A percentile compares a stretch with the other conserved stretches of the same genome.
Evolutionary conservation across 805 yeast genomes (phyloP).

Genomic region (Candida nanaspora): DNA sequence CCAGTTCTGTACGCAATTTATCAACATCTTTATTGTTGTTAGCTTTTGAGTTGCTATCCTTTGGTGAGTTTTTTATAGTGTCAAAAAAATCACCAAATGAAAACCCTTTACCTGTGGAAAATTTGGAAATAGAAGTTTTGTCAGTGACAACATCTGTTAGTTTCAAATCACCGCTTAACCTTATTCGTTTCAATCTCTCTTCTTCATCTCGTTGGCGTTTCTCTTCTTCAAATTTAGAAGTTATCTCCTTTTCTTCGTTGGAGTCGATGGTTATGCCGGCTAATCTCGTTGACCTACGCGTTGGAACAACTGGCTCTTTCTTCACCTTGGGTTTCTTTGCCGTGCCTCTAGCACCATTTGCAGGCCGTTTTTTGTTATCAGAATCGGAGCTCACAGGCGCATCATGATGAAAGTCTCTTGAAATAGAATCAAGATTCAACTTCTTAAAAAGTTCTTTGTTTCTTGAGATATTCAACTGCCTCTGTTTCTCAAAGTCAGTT

Average conservation of each 20-base stretch:
- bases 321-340: slow-evolving; percentile 20
- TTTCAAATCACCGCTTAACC: slow-evolving; percentile 60
- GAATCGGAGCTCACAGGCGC: slow-evolving; percentile 11
- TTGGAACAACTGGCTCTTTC: slow-evolving; percentile 37
- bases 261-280: slow-evolving; percentile 46
- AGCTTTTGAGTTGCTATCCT: slow-evolving; percentile 14
- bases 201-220: slow-evolving; percentile 24
- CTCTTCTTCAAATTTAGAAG: slow-evolving; percentile 28
- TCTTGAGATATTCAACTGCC: slow-evolving; percentile 75
- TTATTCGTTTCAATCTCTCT: slow-evolving; percentile 45
- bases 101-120: slow-evolving; percentile 39
- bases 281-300: slow-evolving; percentile 70
- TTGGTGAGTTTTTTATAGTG: slow-evolving; percentile 29
- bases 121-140: slow-evolving; percentile 13
- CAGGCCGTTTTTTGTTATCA: slow-evolving; percentile 11
- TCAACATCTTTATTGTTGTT: slow-evolving; percentile 35
- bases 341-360: slow-evolving; percentile 1
- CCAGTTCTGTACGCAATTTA: slow-evolving; percentile 46
- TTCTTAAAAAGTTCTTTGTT: slow-evolving; percentile 69
- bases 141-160: slow-evolving; percentile 47
- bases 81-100: slow-evolving; percentile 71
- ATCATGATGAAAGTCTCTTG: slow-evolving; percentile 46
- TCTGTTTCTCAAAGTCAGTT: slow-evolving; percentile 62
- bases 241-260: slow-evolving; percentile 42
- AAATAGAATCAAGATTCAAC: slow-evolving; percentile 56